Percentiles rank a stretch among this genome's conserved stretches.
These are phyloP conservation scores for Plectranthus barbatus DNA, from an alignment of 257 asterid genomes.

Conservation along the genomic window DNA sequence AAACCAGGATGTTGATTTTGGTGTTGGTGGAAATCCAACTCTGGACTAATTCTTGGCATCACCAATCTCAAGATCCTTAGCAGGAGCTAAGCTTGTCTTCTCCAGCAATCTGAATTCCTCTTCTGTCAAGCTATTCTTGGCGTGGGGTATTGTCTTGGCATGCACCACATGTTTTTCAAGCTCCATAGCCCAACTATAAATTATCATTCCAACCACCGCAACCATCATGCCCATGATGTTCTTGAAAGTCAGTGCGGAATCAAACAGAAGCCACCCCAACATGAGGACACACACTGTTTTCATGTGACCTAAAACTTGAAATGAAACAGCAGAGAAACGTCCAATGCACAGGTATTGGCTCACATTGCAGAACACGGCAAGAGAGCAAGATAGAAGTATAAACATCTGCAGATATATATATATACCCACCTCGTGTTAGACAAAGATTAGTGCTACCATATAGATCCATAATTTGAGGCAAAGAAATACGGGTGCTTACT, in stretches of 20 bases:
- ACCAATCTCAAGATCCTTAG: conserved; percentile 49
- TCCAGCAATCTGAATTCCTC: conserved; percentile 85
- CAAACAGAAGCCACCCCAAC: conserved; percentile 88
- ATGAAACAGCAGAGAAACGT: conserved; percentile 92
- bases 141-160: conserved; percentile 37
- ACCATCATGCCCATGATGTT: conserved; percentile 85
- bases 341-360: conserved; percentile 98
- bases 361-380: conserved; percentile 96
- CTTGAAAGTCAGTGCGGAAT: conserved; percentile 83
- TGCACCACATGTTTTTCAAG: conserved; percentile 59
- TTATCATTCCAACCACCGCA: conserved; percentile 83
- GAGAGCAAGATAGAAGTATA: conserved; percentile 69
- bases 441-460: background rate
- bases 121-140: conserved; percentile 79
- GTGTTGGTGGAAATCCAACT: background rate
- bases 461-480: background rate
- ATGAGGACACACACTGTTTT: conserved; percentile 87
- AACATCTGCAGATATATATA: conserved; percentile 64
- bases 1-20: conserved; percentile 10
- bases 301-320: conserved; percentile 97
- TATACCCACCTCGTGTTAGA: conserved; percentile 12
- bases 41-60: conserved; percentile 22
- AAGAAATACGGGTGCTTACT: conserved; percentile 48
- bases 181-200: conserved; percentile 97
- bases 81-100: conserved; percentile 34